Evolutionary conservation across 768 basidiomycete species (phyloP).

Genomic region (Phaeolepiota aurea): DNA sequence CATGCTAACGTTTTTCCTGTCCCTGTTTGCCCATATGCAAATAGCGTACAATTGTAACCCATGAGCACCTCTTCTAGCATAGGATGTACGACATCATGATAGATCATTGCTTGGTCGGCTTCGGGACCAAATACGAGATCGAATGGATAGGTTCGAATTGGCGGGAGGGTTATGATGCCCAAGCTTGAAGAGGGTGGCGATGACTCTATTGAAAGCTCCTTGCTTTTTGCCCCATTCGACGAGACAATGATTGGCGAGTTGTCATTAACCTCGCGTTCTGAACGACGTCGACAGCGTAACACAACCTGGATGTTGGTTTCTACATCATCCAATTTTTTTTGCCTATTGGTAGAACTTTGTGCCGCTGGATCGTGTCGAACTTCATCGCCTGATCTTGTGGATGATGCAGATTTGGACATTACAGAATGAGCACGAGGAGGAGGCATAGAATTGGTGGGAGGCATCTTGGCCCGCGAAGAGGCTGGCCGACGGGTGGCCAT

Average conservation of each 20-base stretch:
- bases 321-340: slow-evolving; percentile 29
- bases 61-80: slow-evolving; percentile 90
- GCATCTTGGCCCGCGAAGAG: slow-evolving; percentile 35
- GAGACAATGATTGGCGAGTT: slow-evolving; percentile 84
- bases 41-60: slow-evolving; percentile 96
- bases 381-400: slow-evolving; percentile 20
- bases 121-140: slow-evolving; percentile 96
- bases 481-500: slow-evolving; percentile 64
- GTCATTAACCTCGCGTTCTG: slow-evolving; percentile 76
- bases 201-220: slow-evolving; percentile 76
- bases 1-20: slow-evolving; percentile 91
- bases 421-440: slow-evolving; percentile 42
- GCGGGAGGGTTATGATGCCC: slow-evolving; percentile 68
- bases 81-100: slow-evolving; percentile 87
- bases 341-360: slow-evolving; percentile 7
- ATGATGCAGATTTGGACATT: slow-evolving; percentile 31
- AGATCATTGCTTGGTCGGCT: slow-evolving; percentile 91
- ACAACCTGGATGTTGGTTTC: slow-evolving; percentile 93
- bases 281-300: slow-evolving; percentile 80
- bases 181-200: slow-evolving; percentile 59
- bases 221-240: slow-evolving; percentile 66
- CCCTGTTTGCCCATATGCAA: slow-evolving; percentile 97
- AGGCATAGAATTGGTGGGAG: slow-evolving; percentile 19
- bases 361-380: slow-evolving; percentile 2
- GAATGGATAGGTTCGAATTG: slow-evolving; percentile 84